A percentile compares a stretch with the other conserved stretches of the same genome.
Conservation (phyloP, 192 early-diverging fungal species). For the Coemansia sp. region DNA sequence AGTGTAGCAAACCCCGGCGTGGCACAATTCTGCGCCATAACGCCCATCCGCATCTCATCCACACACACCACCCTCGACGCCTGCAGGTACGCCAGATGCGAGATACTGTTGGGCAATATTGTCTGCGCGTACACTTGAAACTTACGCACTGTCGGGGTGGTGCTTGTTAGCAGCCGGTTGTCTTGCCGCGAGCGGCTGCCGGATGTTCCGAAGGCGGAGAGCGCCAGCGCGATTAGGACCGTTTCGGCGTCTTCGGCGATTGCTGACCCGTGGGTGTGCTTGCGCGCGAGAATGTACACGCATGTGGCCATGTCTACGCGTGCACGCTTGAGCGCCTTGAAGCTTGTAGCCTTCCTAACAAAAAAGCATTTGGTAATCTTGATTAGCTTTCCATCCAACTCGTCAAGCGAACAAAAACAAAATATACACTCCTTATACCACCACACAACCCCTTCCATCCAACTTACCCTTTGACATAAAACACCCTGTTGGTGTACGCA, state of each 20-base stretch:
- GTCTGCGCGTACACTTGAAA: slow-evolving; percentile 50
- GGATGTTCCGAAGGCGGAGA: slow-evolving; percentile 28
- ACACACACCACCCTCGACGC: slow-evolving; percentile 39
- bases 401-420: too few relatives aligned
- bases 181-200: background rate
- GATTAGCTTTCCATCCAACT: too few relatives aligned
- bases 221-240: slow-evolving; percentile 41
- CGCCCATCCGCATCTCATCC: slow-evolving; percentile 52
- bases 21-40: slow-evolving; percentile 53
- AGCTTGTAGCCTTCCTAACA: slow-evolving; percentile 32
- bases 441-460: too few relatives aligned
- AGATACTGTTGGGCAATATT: slow-evolving; percentile 35
- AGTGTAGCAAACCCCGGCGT: slow-evolving; percentile 48
- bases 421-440: too few relatives aligned
- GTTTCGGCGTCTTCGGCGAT: slow-evolving; percentile 49
- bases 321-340: slow-evolving; percentile 33
- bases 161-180: background rate
- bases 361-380: too few relatives aligned
- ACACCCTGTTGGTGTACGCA: slow-evolving; percentile 42
- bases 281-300: slow-evolving; percentile 49
- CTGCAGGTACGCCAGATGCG: slow-evolving; percentile 40
- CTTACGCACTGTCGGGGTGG: background rate
- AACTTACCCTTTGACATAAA: slow-evolving; percentile 48
- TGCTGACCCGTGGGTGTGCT: slow-evolving; percentile 21
- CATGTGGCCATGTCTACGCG: slow-evolving; percentile 43